Percentiles rank a stretch among this genome's conserved stretches.
phyloP scores from a whole-genome alignment of 495 filamentous ascomycete genomes.

The Tuber indicum region DNA sequence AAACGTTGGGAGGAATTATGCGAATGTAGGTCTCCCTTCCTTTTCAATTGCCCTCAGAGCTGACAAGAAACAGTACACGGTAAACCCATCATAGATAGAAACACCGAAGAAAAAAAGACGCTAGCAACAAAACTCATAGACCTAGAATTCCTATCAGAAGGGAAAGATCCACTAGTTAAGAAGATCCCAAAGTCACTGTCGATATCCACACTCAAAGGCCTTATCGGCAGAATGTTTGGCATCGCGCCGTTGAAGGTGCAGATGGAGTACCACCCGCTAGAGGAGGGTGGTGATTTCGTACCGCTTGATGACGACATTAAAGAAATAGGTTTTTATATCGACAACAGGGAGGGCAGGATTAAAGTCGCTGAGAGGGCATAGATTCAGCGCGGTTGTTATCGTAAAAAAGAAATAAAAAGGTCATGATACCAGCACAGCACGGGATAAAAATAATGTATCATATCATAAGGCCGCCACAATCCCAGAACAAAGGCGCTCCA shows the following conservation, averaged over 20 bases:
- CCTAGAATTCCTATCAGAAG: constrained; percentile 15
- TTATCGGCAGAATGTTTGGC: constrained; percentile 65
- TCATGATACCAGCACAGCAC: background rate
- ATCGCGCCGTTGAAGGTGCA: constrained; percentile 57
- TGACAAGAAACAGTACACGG: constrained; percentile 26
- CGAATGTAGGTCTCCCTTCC: constrained; percentile 36
- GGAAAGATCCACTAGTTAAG: constrained; percentile 38
- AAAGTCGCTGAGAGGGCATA: constrained; percentile 46
- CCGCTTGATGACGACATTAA: constrained; percentile 67
- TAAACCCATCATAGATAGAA: constrained; percentile 52
- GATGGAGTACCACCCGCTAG: constrained; percentile 71
- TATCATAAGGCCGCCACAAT: background rate
- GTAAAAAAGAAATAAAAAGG: background rate
- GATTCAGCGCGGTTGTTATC: background rate
- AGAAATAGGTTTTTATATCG: constrained; percentile 74
- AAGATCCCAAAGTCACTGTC: constrained; percentile 69
- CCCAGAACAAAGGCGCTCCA: background rate
- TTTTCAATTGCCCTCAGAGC: background rate
- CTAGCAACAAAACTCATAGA: constrained; percentile 20
- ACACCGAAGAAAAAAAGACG: constrained; percentile 46
- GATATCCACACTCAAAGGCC: constrained; percentile 71
- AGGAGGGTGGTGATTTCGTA: constrained; percentile 49
- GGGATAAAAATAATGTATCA: background rate
- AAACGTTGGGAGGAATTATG: constrained; percentile 68
- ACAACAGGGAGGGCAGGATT: constrained; percentile 60